A percentile compares a stretch with the other conserved stretches of the same genome.
Conservation (phyloP, 1,139 yeast genomes). For the Candida tetrigidarum region DNA sequence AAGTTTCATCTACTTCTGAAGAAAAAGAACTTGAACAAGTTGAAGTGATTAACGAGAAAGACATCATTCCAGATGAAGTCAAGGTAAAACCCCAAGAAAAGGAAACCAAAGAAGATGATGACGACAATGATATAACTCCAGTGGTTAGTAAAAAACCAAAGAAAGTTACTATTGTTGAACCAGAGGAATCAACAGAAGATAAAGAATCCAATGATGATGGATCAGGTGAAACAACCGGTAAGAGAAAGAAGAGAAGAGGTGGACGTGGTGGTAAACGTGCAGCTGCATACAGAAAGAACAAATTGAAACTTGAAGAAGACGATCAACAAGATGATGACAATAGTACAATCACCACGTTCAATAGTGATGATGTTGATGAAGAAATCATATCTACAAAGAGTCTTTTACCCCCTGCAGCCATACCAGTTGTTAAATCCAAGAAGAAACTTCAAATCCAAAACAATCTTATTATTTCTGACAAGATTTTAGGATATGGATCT, state of each 20-base stretch:
- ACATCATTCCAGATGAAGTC: too few species aligned
- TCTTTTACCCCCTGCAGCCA: conserved; percentile 27
- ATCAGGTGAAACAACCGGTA: conserved; percentile 18
- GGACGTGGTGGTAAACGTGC: conserved; percentile 75
- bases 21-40: conserved; percentile 13
- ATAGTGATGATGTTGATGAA: conserved; percentile 21
- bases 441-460: conserved; percentile 50
- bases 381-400: conserved; percentile 33
- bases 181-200: conserved; percentile 21
- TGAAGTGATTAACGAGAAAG: too few species aligned
- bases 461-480: conserved; percentile 68
- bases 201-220: conserved; percentile 8
- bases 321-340: conserved; percentile 16
- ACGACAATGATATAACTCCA: conserved; percentile 8
- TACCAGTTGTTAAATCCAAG: conserved; percentile 22
- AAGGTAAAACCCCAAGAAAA: too few species aligned
- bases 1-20: not conserved
- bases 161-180: conserved; percentile 36
- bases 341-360: too few species aligned
- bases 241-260: conserved; percentile 77
- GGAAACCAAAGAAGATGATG: conserved; percentile 14
- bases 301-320: conserved; percentile 19
- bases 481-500: conserved; percentile 89
- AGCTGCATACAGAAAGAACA: conserved; percentile 39
- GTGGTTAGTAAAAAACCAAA: conserved; percentile 16